Evolutionary conservation across 2,329 filamentous ascomycete genomes (phyloP).

Genomic region (Fusarium nanum): DNA sequence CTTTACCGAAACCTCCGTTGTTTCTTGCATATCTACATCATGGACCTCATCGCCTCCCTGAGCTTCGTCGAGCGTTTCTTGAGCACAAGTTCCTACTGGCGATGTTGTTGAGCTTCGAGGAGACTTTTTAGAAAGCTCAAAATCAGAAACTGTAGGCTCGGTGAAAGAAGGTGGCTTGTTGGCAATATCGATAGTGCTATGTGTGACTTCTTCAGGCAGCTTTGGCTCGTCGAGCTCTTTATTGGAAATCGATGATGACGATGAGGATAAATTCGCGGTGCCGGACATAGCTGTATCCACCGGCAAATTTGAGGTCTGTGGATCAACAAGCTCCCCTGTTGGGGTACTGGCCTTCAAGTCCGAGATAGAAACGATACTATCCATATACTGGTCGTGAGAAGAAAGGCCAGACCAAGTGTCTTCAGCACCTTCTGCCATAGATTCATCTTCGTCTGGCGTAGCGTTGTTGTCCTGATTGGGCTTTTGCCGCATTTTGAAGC

Average conservation of each 20-base stretch:
- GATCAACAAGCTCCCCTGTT: background rate
- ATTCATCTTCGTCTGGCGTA: background rate
- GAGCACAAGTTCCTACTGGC: background rate
- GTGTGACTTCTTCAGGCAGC: background rate
- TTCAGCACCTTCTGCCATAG: background rate
- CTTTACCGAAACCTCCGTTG: background rate
- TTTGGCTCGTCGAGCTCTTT: slow-evolving; percentile 22
- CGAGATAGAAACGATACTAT: slow-evolving; percentile 1
- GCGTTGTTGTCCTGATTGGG: background rate
- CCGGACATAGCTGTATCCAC: background rate
- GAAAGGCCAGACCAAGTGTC: slow-evolving; percentile 42
- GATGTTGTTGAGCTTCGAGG: background rate
- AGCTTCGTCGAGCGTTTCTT: background rate
- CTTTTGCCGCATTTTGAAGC: slow-evolving; percentile 45
- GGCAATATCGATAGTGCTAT: background rate
- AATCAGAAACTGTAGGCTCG: slow-evolving; percentile 2
- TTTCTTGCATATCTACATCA: slow-evolving; percentile 8
- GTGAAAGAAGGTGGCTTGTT: slow-evolving; percentile 2
- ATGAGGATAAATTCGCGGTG: slow-evolving; percentile 28
- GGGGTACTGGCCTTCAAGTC: background rate
- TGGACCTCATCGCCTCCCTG: background rate
- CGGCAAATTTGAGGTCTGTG: background rate
- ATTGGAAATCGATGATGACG: slow-evolving; percentile 37
- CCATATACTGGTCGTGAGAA: slow-evolving; percentile 3
- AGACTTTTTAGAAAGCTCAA: slow-evolving; percentile 1